Evolutionary conservation across 495 filamentous ascomycete species (phyloP).

Genomic region (Immersiella caudata): DNA sequence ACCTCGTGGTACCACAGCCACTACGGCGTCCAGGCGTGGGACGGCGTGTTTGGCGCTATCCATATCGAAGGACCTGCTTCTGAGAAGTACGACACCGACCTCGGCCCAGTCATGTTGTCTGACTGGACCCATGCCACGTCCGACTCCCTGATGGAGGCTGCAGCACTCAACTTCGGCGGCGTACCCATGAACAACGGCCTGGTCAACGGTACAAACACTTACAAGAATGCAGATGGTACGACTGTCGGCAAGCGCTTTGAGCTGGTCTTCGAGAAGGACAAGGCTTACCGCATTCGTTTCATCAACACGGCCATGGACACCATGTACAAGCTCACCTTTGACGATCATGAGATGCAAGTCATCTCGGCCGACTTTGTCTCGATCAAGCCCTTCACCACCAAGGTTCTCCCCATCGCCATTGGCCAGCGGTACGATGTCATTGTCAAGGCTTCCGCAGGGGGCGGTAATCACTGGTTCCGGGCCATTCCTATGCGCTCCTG

Average conservation of each 20-base stretch:
- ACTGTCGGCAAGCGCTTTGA: slow-evolving; percentile 8
- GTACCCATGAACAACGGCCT: slow-evolving; percentile 32
- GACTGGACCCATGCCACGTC: slow-evolving; percentile 19
- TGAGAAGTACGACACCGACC: slow-evolving; percentile 15
- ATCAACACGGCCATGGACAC: slow-evolving; percentile 45
- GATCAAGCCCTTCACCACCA: slow-evolving; percentile 49
- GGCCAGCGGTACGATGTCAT: slow-evolving; percentile 70
- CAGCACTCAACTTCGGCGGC: slow-evolving; percentile 3
- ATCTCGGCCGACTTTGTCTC: slow-evolving; percentile 52
- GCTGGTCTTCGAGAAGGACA: background rate
- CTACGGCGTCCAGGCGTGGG: slow-evolving; percentile 39
- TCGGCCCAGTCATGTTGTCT: slow-evolving; percentile 17
- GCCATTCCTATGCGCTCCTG: slow-evolving; percentile 15
- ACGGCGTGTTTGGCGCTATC: slow-evolving; percentile 15
- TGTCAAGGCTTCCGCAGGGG: slow-evolving; percentile 55
- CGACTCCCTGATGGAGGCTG: slow-evolving; percentile 14
- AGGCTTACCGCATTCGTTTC: slow-evolving; percentile 50
- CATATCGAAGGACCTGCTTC: slow-evolving; percentile 39
- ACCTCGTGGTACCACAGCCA: slow-evolving; percentile 59
- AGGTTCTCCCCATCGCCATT: slow-evolving; percentile 57
- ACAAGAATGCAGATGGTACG: background rate
- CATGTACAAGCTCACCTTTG: slow-evolving; percentile 38
- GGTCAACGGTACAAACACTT: slow-evolving; percentile 36
- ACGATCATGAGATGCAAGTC: slow-evolving; percentile 52
- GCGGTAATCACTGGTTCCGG: slow-evolving; percentile 59